Conservation (phyloP, 2,329 filamentous ascomycete species). For the Botrytis sinoallii region DNA sequence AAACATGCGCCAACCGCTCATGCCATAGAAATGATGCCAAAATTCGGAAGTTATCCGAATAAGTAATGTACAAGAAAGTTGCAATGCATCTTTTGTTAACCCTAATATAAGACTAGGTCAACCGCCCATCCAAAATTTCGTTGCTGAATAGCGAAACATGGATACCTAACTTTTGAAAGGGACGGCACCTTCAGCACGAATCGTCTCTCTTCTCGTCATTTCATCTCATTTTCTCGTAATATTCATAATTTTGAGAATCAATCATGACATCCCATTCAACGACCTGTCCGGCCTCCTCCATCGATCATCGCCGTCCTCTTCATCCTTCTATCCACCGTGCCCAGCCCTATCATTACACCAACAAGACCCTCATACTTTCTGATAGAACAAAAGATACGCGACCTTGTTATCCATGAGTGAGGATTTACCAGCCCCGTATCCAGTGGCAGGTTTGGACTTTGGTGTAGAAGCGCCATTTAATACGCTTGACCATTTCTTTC, state of each 20-base stretch:
- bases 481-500: conserved; percentile 70
- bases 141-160: neutral
- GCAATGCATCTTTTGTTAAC: neutral
- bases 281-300: neutral
- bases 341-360: neutral
- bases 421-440: conserved; percentile 39
- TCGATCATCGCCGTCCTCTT: neutral
- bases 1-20: conserved; percentile 10
- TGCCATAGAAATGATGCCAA: conserved; percentile 15
- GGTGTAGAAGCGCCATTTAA: conserved; percentile 61
- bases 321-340: neutral
- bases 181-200: conserved; percentile 1
- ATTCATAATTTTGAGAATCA: neutral
- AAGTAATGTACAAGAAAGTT: conserved; percentile 14
- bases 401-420: conserved; percentile 89
- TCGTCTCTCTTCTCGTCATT: neutral
- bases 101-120: neutral
- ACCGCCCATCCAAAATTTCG: neutral
- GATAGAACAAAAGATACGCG: conserved; percentile 94
- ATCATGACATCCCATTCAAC: neutral
- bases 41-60: neutral
- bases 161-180: neutral
- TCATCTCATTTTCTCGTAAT: neutral
- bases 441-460: conserved; percentile 54
- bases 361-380: conserved; percentile 43